Evolutionary conservation across 2,329 filamentous ascomycete species (phyloP), one percentile per base, ranked within the genome.

Genomic region (Pseudocercospora vitis): DNA sequence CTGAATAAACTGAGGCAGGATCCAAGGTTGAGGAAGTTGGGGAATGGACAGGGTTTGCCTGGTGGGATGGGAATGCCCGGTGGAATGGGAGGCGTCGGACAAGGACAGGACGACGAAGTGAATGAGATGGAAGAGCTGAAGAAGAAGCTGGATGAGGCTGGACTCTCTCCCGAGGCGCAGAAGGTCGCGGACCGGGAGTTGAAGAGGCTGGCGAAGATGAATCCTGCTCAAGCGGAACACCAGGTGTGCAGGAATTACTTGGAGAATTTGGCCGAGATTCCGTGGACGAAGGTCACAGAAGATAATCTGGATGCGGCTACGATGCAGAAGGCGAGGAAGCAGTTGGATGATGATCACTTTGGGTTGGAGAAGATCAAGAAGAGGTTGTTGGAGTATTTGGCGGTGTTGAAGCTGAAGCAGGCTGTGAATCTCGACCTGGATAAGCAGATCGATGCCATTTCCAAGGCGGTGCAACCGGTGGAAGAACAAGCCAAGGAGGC

Each of bases 311-410:
- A 91, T 6, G 81, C 83, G 0, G 86, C 90, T 7, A 96, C 91
- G 0, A 71, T 97, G 52, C 79, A 81, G 54, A 82, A 81, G 63
- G 94, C 94, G 5, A 84, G 90, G 50, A 89, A 91, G 73, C 94
- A 97, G 71, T 81, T 99, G 4, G 91, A 99, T 65, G 86, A 95
- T 59, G 94, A 99, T 68, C 94, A 99, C 71, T 97, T 97, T 64
- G 94, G 94, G 0, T 77, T 99, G 11, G 91, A 97, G 57, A 95
- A 92, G 73, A 92, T 99, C 68, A 99, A 99, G 82, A 96, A 96
- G 80, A 82, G 94, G 37, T 74, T 99, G 18, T 80, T 99, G 4
- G 95, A 97, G 71, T 99, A 99, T 68, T 79, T 99, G 37, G 95
- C 94, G 2, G 94, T 99, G n/a, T 78, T 99, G 48, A 88, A 94